Base-by-base conservation (phyloP, 495 filamentous ascomycete genomes). In the Penicillium herquei region DNA sequence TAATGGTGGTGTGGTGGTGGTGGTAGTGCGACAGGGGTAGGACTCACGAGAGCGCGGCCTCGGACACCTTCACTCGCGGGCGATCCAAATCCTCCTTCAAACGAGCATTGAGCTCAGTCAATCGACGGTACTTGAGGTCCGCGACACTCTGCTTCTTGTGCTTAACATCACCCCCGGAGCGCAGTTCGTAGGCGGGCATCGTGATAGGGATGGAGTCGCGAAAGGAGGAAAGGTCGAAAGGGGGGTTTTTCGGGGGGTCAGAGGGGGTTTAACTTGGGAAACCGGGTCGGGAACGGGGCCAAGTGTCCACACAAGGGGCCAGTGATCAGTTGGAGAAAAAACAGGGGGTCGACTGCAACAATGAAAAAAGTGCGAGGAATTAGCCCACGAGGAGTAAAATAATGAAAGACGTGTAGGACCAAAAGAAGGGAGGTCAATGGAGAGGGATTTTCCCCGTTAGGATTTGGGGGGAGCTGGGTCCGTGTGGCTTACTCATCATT, bases 141-240 rank as follows among this genome's bases (percentile, higher is more conserved):
- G 94, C 95, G 85, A 98, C 96, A 72, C 90, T 95, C 74, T 98
- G 95, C 81, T 96, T 97, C 83, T 95, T 97, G 78, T 92, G 95
- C 82, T 88, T 94, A 67, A 92, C 87, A 70, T 82, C 79, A 52
- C 79, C 80, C 31, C 79, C 80, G 10, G 80, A 74, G 68, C 81
- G 78, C 58, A 84, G 73, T 69, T 82, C 81, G 68, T 82, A 84
- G 44, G 75, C 61, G 49, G 78, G 64, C 71, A 81, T 80, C 49
- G 68, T 81, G 63, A 44, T 10, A 14, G 21, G 46, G 46, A 30
- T 37, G 31, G 26, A 31, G 31, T 17, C 16, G 46, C 21, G 39
- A 32, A 9, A 11, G 8, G 49, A 52, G n/a, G 50, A 31, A 37
- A 7, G 49, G 39, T 26, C 43, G 39, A 52, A 52, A 52, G 49